phyloP scores from a whole-genome alignment of 1,284 basidiomycete genomes.

The Cryptococcus maquisensis region DNA sequence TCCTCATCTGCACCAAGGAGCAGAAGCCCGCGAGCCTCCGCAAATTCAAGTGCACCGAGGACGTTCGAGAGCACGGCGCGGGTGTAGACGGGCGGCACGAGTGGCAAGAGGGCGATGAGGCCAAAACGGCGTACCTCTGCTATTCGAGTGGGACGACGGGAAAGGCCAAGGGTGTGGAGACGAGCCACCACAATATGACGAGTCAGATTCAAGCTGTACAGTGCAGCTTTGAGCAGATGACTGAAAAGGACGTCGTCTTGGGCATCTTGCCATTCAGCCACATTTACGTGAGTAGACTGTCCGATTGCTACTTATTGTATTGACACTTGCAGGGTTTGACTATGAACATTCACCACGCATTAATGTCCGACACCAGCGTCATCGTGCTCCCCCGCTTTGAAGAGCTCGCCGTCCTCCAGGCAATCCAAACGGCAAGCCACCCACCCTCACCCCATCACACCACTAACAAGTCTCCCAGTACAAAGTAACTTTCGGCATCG shows the following conservation, averaged over 20 bases:
- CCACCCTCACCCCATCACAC: not conserved
- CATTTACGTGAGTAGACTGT: conserved; percentile 26
- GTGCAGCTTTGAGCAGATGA: conserved; percentile 25
- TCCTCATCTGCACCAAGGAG: conserved; percentile 27
- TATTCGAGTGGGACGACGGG: conserved; percentile 60
- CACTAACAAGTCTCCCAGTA: conserved; percentile 53
- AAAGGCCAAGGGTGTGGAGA: conserved; percentile 50
- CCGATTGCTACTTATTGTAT: not conserved
- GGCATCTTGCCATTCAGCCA: conserved; percentile 59
- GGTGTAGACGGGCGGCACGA: conserved; percentile 9
- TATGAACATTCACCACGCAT: conserved; percentile 55
- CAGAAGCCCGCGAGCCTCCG: conserved; percentile 14
- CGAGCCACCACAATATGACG: conserved; percentile 63
- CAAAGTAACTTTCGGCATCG: conserved; percentile 59
- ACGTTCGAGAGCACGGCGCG: conserved; percentile 18
- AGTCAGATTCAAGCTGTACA: conserved; percentile 37
- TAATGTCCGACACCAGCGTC: conserved; percentile 58
- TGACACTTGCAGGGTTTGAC: conserved; percentile 14
- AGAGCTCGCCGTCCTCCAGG: conserved; percentile 56
- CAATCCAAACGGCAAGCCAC: conserved; percentile 59
- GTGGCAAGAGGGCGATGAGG: conserved; percentile 15
- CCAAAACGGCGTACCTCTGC: conserved; percentile 54
- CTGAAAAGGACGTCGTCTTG: conserved; percentile 53
- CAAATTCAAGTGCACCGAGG: conserved; percentile 16
- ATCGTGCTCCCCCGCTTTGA: conserved; percentile 67